A percentile compares a stretch with the other conserved stretches of the same genome.
phyloP scores from a whole-genome alignment of 2,329 filamentous ascomycete genomes.

The Colletotrichum sp. region DNA sequence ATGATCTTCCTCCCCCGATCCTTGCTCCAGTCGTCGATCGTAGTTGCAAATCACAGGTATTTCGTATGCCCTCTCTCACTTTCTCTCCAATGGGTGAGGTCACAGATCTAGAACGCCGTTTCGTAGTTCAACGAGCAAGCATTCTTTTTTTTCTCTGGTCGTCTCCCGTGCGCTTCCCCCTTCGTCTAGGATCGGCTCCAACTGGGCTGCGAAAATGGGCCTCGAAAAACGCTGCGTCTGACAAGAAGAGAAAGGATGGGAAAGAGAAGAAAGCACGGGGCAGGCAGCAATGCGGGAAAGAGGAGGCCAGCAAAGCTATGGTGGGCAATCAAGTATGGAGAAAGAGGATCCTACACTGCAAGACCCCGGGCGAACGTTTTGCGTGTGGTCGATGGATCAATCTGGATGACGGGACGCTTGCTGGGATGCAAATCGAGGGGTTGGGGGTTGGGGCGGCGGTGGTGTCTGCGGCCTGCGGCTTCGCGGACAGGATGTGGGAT shows the following conservation, averaged over 20 bases:
- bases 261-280: constrained; percentile 12
- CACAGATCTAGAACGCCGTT: not conserved
- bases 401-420: constrained; percentile 1
- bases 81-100: not conserved
- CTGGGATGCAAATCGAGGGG: constrained; percentile 13
- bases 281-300: constrained; percentile 12
- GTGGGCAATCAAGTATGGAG: constrained; percentile 1
- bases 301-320: constrained; percentile 8
- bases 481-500: not conserved
- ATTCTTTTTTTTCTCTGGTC: not conserved
- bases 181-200: not conserved
- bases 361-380: not conserved
- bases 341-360: not conserved
- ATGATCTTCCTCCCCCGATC: not conserved
- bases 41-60: not conserved
- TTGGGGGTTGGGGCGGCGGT: not conserved
- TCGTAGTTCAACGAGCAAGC: not conserved
- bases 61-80: not conserved
- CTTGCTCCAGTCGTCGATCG: not conserved
- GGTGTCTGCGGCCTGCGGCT: not conserved
- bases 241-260: not conserved
- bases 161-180: not conserved
- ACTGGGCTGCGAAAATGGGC: constrained; percentile 1
- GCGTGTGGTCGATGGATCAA: not conserved
- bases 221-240: not conserved